These are phyloP conservation scores for Dichomitus squalens DNA, from an alignment of 1,284 basidiomycete species.

Conservation along the genomic window DNA sequence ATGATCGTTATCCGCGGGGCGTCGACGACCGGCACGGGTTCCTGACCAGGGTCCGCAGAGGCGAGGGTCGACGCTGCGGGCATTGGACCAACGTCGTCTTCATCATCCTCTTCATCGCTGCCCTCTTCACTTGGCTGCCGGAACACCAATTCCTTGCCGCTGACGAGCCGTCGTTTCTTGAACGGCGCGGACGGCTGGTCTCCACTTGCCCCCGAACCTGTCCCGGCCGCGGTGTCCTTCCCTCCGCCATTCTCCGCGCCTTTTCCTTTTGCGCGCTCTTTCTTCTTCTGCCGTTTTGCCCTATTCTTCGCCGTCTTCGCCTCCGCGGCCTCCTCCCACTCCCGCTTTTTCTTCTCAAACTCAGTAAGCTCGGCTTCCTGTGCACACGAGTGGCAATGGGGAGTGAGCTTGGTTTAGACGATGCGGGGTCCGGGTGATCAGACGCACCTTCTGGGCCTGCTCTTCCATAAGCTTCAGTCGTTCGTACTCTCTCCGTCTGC, in stretches of 20 bases:
- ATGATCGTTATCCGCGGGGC: conserved; percentile 50
- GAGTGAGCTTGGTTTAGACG: background rate
- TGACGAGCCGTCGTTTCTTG: conserved; percentile 56
- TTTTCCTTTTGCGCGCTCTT: conserved; percentile 57
- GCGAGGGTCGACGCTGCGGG: conserved; percentile 19
- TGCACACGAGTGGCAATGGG: background rate
- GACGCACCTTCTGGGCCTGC: conserved; percentile 69
- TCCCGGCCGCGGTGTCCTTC: conserved; percentile 27
- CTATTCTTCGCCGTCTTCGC: conserved; percentile 93
- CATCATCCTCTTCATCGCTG: conserved; percentile 42
- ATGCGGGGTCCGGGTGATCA: background rate
- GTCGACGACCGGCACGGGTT: conserved; percentile 34
- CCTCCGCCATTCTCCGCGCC: conserved; percentile 26
- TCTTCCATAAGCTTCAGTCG: conserved; percentile 91
- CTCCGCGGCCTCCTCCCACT: conserved; percentile 68
- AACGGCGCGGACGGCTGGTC: conserved; percentile 36
- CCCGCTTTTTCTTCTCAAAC: conserved; percentile 67
- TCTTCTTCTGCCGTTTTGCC: conserved; percentile 89
- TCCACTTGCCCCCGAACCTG: conserved; percentile 25
- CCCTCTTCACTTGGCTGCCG: conserved; percentile 54
- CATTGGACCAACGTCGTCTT: conserved; percentile 32
- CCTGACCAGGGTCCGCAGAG: conserved; percentile 6
- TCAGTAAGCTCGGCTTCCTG: conserved; percentile 70
- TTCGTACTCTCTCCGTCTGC: conserved; percentile 93
- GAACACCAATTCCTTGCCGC: conserved; percentile 62